Base-by-base conservation (phyloP, 2,329 filamentous ascomycete genomes). In the Microcyclosporella mali region DNA sequence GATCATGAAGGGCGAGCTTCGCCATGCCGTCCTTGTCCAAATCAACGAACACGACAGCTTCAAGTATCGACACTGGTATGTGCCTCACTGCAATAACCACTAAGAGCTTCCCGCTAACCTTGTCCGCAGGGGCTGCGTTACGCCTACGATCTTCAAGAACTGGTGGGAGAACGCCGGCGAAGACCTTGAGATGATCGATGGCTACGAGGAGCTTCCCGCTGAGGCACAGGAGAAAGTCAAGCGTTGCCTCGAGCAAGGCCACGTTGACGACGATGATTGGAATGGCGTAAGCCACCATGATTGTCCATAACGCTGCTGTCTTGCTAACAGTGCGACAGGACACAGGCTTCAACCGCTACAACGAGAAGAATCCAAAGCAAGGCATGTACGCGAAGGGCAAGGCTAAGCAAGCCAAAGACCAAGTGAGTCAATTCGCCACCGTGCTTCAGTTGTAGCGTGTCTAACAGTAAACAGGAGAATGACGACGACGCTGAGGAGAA, bases 41-140 rank as follows among this genome's bases (percentile, higher is more conserved):
- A 75, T 83, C 52, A 39, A 69, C 1, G 69, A 71, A 1, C 74
- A 81, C 58, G 77, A 78, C 32, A 75, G 74, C 58, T 94, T 81
- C 79, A 65, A 70, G 44, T 97, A 84, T 81, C 84, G 83, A 61
- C 90, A 97, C 64, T 95, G 90, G 90, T 94, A 73, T 60, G 75
- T 56, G 11, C 25, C 21, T 31, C 30, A 36, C 33, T 36, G 14
- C 25, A 15, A 2, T 25, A 4, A 35, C 29, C 16, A 16, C 14
- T 8, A 17, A 27, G 18, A 8, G 11, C n/a, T 15, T 27, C 27
- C 21, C 32, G 12, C 29, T 9, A 11, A n/a, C n/a, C 6, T 16
- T 32, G 12, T 12, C 21, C 2, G 16, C 38, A 94, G 89, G 89
- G 89, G 90, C 21, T 97, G 90, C 57, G 79, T 89, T 28, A 94